Evolutionary conservation across 495 filamentous ascomycete genomes (phyloP).

Genomic region (Friedmanniomyces endolithicus): DNA sequence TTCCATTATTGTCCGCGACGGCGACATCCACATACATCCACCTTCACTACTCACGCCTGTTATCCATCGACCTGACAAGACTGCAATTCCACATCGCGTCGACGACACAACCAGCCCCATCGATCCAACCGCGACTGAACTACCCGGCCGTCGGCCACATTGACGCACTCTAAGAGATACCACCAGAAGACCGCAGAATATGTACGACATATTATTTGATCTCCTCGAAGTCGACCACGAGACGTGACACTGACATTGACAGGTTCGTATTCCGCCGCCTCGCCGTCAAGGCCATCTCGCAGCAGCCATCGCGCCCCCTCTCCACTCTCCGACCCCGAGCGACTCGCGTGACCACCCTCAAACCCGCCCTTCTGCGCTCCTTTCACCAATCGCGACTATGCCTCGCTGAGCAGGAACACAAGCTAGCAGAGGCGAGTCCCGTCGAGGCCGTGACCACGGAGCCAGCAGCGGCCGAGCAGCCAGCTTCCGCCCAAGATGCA

Average conservation of each 20-base stretch:
- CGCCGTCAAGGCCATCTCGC: slow-evolving; percentile 38
- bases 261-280: slow-evolving; percentile 48
- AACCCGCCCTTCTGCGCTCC: background rate
- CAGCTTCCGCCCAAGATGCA: background rate
- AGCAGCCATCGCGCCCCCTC: slow-evolving; percentile 4
- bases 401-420: slow-evolving; percentile 9
- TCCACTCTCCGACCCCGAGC: background rate
- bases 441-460: slow-evolving; percentile 3
- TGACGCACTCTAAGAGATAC: background rate
- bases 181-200: background rate
- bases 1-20: too few relatives aligned
- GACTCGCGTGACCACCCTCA: background rate
- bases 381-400: slow-evolving; percentile 17
- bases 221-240: background rate
- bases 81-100: too few relatives aligned
- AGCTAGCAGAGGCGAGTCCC: slow-evolving; percentile 5
- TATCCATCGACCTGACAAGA: too few relatives aligned
- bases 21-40: too few relatives aligned
- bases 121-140: too few relatives aligned
- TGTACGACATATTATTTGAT: background rate
- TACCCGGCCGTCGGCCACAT: too few relatives aligned
- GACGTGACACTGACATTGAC: background rate
- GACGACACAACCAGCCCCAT: too few relatives aligned
- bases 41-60: too few relatives aligned
- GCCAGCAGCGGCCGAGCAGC: background rate